These are phyloP conservation scores for Saccharomyces hybrid DNA, from an alignment of 1,139 yeast species.

Conservation along the genomic window DNA sequence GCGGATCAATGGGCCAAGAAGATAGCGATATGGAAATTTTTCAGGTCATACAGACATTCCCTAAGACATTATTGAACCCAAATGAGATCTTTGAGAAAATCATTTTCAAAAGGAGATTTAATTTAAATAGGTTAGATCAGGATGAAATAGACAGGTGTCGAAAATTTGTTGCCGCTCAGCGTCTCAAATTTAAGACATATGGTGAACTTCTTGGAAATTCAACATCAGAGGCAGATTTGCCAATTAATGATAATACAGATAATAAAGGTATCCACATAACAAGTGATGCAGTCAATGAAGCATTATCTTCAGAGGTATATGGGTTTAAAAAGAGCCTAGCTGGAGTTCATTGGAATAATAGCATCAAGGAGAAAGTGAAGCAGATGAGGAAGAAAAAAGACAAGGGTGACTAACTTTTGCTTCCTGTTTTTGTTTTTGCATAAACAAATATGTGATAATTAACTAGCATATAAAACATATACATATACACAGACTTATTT, in stretches of 20 bases:
- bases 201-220: conserved; percentile 15
- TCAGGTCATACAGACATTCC: conserved; percentile 77
- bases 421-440: neutral
- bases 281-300: conserved; percentile 28
- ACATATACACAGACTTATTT: neutral
- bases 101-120: conserved; percentile 60
- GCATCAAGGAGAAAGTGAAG: conserved; percentile 33
- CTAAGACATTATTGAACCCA: conserved; percentile 66
- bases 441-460: neutral
- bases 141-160: conserved; percentile 74
- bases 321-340: conserved; percentile 34
- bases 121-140: conserved; percentile 70
- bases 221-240: neutral
- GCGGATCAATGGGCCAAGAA: conserved; percentile 10
- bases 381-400: conserved; percentile 28
- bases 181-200: conserved; percentile 38
- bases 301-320: conserved; percentile 33
- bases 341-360: conserved; percentile 37
- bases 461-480: neutral
- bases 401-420: conserved; percentile 2
- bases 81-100: conserved; percentile 62
- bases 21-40: conserved; percentile 78
- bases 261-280: conserved; percentile 11
- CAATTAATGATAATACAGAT: conserved; percentile 4
- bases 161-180: conserved; percentile 60